Evolutionary conservation across 805 yeast genomes (phyloP).

Genomic region (Barnettozyma wickerhamii): DNA sequence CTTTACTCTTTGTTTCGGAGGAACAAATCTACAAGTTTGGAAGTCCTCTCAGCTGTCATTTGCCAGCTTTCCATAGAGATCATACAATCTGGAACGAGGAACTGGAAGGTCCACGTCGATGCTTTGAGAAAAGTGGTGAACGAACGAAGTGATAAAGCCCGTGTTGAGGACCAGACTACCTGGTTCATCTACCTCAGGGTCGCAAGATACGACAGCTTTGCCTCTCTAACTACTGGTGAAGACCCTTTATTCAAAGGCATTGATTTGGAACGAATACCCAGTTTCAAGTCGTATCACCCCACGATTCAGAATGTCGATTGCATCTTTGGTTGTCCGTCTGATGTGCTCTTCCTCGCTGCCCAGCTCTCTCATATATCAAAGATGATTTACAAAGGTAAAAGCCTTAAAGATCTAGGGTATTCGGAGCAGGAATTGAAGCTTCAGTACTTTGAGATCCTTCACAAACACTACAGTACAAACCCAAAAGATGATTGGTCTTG

Average conservation of each 20-base stretch:
- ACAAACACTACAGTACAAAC: background rate
- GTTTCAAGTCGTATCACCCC: constrained; percentile 10
- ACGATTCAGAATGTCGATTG: constrained; percentile 12
- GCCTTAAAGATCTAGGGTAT: constrained; percentile 3
- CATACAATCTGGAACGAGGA: constrained; percentile 11
- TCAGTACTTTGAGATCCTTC: constrained; percentile 4
- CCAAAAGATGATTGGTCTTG: constrained; percentile 6
- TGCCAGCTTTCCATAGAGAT: constrained; percentile 13
- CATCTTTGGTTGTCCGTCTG: constrained; percentile 13
- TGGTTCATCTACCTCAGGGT: constrained; percentile 13
- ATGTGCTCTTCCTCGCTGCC: constrained; percentile 11
- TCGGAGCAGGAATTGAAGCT: constrained; percentile 1
- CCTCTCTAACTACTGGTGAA: constrained; percentile 12
- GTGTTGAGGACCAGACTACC: constrained; percentile 7
- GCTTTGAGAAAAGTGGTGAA: constrained; percentile 11
- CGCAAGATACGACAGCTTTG: constrained; percentile 16
- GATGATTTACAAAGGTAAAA: background rate
- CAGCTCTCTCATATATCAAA: constrained; percentile 7
- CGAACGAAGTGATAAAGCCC: constrained; percentile 1
- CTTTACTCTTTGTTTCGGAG: constrained; percentile 6
- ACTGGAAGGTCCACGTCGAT: constrained; percentile 12
- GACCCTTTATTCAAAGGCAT: constrained; percentile 10
- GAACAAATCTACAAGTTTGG: constrained; percentile 6
- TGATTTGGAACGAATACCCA: constrained; percentile 1
- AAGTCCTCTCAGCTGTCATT: constrained; percentile 12